Base-by-base conservation (phyloP, 1,284 basidiomycete species). In the Trichosporon inkin region DNA sequence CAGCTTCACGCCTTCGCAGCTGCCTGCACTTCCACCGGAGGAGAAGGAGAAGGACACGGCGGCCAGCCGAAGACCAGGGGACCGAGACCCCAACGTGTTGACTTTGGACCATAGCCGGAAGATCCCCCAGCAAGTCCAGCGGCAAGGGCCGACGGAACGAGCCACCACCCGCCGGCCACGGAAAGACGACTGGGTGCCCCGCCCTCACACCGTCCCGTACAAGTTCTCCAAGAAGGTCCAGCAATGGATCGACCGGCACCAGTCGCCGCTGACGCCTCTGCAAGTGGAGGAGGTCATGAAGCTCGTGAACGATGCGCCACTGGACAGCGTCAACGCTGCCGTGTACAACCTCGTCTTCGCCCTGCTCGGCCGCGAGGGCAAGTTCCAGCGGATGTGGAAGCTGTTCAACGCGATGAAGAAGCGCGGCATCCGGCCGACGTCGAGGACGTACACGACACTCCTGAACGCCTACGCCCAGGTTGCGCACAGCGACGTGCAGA, bases 361-460 rank as follows among this genome's bases (percentile, higher is more conserved):
- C 0, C 57, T 69, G 2, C 58, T 74, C 16, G 76, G 76, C 1
- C 67, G 69, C 44, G 68, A 70, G 40, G 61, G 62, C 32, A 71
- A 66, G 56, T 68, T 73, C 55, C 62, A 69, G 19, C 54, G 61
- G 28, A 72, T 77, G 69, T 78, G 71, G 68, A 71, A 66, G 47
- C 44, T 64, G 7, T 75, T 70, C 62, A 76, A 78, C 58, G 55
- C 77, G 77, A 79, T 79, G 78, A 78, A 78, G 64, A 77, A 75
- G 57, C 62, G 72, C 24, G 71, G 70, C n/a, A 68, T 75, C 16
- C 56, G 58, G 17, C 75, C 78, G 0, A 68, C 68, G 0, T 65
- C 70, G 13, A 57, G 73, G 11, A 79, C 77, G 2, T 79, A 68
- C 60, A 73, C 73, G 5, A 70, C 67, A 6, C 57, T 79, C 49